Conservation (phyloP, 768 basidiomycete species). For the Suillus discolor region DNA sequence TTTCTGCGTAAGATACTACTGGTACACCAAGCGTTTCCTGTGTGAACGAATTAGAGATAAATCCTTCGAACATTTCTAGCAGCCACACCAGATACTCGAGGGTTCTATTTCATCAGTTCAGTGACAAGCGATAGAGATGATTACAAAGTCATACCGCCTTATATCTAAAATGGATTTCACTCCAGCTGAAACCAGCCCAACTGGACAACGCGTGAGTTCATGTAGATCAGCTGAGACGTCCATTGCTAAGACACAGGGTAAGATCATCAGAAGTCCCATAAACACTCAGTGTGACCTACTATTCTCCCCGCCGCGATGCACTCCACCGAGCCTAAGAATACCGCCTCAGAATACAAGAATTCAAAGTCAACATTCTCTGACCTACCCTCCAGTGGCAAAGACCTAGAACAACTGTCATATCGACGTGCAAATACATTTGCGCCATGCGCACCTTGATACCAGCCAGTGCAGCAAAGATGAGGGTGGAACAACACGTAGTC, state of each 20-base stretch:
- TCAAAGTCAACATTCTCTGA: neutral
- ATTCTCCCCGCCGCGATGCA: conserved; percentile 75
- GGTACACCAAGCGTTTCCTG: conserved; percentile 97
- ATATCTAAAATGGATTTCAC: conserved; percentile 96
- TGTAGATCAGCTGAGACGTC: conserved; percentile 94
- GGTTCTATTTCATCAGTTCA: conserved; percentile 49
- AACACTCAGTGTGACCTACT: conserved; percentile 39
- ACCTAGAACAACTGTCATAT: conserved; percentile 47
- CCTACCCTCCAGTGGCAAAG: conserved; percentile 91
- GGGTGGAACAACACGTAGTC: conserved; percentile 73
- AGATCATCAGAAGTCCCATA: conserved; percentile 7
- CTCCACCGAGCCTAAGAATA: conserved; percentile 69
- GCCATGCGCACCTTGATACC: conserved; percentile 72
- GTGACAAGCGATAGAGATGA: conserved; percentile 1
- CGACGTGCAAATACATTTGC: neutral
- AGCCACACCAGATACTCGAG: conserved; percentile 72
- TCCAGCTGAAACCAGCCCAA: conserved; percentile 91
- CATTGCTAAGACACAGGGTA: conserved; percentile 61
- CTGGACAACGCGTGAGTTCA: conserved; percentile 86
- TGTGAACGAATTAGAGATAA: neutral
- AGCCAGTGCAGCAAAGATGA: conserved; percentile 74
- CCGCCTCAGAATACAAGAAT: conserved; percentile 11
- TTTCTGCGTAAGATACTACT: conserved; percentile 75
- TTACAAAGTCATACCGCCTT: conserved; percentile 51
- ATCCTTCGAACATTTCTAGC: neutral